Conservation (phyloP, 306 rosid species). For the Comarum palustre region DNA sequence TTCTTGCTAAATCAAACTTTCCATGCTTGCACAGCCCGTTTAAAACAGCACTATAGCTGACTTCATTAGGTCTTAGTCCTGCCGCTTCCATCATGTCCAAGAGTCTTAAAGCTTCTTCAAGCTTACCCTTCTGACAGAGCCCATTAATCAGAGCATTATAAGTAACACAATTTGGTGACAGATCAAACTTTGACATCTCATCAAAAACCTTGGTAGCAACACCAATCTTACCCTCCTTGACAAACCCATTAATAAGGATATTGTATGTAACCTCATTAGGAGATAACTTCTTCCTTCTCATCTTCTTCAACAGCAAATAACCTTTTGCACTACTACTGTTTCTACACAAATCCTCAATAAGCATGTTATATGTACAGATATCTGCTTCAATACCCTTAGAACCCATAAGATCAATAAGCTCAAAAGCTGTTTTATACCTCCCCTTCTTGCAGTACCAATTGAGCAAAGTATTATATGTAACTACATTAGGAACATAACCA, state of each 20-base stretch:
- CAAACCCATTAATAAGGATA: conserved; percentile 69
- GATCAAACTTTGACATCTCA: conserved; percentile 49
- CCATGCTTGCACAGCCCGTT: conserved; percentile 57
- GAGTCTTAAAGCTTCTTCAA: conserved; percentile 55
- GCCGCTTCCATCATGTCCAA: conserved; percentile 51
- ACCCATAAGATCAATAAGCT: conserved; percentile 62
- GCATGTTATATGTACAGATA: conserved; percentile 70
- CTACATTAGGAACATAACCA: conserved; percentile 49
- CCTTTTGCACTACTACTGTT: conserved; percentile 60
- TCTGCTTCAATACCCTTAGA: conserved; percentile 64
- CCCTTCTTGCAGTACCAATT: conserved; percentile 73
- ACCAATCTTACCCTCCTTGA: conserved; percentile 64
- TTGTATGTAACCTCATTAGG: conserved; percentile 65
- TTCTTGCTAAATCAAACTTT: conserved; percentile 46
- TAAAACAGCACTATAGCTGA: conserved; percentile 54
- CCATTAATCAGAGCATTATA: conserved; percentile 63
- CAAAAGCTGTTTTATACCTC: conserved; percentile 50
- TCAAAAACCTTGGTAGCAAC: conserved; percentile 62
- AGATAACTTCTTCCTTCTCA: conserved; percentile 59
- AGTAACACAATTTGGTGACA: conserved; percentile 50
- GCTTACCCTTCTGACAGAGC: conserved; percentile 41
- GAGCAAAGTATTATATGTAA: conserved; percentile 69
- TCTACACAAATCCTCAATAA: conserved; percentile 63
- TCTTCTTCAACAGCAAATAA: conserved; percentile 61
- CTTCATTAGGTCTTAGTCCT: conserved; percentile 58